Percentiles rank a stretch among this genome's conserved stretches.
phyloP scores from a whole-genome alignment of 176 grass and related monocot genomes.

The Bromus sterilis region DNA sequence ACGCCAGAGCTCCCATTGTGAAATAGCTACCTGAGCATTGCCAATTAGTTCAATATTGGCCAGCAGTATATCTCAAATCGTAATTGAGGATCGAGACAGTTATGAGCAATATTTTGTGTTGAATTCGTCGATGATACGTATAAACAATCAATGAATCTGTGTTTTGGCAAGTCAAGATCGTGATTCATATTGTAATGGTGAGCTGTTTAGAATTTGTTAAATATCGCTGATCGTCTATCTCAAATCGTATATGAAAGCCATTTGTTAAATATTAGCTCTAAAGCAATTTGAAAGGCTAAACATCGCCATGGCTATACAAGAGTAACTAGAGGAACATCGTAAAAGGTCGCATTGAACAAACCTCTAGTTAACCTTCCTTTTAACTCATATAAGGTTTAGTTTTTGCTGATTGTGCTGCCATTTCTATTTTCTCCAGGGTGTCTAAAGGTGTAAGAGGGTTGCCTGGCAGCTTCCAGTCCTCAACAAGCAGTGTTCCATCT shows the following conservation, averaged over 20 bases:
- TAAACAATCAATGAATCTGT: not conserved
- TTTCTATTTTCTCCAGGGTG: constrained; percentile 44
- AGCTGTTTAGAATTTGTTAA: not conserved
- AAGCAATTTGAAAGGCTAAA: not conserved
- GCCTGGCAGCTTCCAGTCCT: constrained; percentile 68
- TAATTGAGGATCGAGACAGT: not conserved
- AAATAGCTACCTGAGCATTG: not conserved
- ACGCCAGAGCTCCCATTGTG: not conserved
- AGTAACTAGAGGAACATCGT: not conserved
- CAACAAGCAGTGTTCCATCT: constrained; percentile 79
- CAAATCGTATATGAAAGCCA: not conserved
- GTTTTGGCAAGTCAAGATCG: not conserved
- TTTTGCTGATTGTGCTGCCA: not conserved
- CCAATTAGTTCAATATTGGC: not conserved
- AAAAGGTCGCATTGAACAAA: not conserved
- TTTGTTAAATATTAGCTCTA: not conserved
- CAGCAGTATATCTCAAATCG: not conserved
- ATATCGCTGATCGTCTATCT: too few relatives aligned
- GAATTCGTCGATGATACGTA: not conserved
- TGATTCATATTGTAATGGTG: not conserved
- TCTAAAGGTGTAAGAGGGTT: constrained; percentile 78
- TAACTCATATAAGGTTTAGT: not conserved
- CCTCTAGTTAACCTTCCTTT: not conserved
- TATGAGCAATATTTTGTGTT: not conserved
- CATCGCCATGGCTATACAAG: not conserved